Evolutionary conservation across 352 stramenopile genomes (phyloP), one percentile per base, ranked within the genome.

Genomic region (Saprolegnia parasitica): DNA sequence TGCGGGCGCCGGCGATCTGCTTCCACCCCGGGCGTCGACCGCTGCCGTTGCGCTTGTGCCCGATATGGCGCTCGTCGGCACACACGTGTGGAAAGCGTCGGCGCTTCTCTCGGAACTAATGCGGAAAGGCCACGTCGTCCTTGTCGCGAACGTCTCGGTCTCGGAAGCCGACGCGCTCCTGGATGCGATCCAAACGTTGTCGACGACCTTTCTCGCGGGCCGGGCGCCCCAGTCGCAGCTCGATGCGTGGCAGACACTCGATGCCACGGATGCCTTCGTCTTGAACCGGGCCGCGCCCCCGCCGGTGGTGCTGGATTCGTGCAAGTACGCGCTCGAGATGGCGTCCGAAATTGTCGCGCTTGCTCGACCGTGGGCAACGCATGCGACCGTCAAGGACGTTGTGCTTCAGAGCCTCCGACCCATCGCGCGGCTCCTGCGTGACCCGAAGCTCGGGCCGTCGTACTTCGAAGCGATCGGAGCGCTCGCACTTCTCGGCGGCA

Each of bases 41-140:
- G 42, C 56, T 21, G 76, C 73, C 54, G 81, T 78, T n/a, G 73
- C 74, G 9, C 72, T 81, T 42, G 68, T 87, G 13, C 78, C 81
- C 0, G 81, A 88, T 42, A 77, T 80, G 21, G 74, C 74, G 18
- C 40, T 89, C 4, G 67, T 90, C 18, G 85, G 85, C 9, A 90
- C 85, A 15, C 84, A 79, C 45, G 60, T 77, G 21, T 93, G 85
- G 85, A 90, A 86, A 45, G 78, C 72, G n/a, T 84, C 73, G 20
- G 52, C 90, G 0, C 56, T 89, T 47, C 77, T 74, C 10, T 81
- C 78, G 16, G 57, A 80, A 5, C 67, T 91, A 35, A 68, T 77
- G 15, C 68, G 71, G 23, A 76, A 86, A 55, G 85, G 85, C 15
- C 90, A 81, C 52, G 77, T 77, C 37, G 13, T 60, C 10, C n/a